These are phyloP conservation scores for Candida ovalis DNA, from an alignment of 805 yeast species.

Conservation along the genomic window DNA sequence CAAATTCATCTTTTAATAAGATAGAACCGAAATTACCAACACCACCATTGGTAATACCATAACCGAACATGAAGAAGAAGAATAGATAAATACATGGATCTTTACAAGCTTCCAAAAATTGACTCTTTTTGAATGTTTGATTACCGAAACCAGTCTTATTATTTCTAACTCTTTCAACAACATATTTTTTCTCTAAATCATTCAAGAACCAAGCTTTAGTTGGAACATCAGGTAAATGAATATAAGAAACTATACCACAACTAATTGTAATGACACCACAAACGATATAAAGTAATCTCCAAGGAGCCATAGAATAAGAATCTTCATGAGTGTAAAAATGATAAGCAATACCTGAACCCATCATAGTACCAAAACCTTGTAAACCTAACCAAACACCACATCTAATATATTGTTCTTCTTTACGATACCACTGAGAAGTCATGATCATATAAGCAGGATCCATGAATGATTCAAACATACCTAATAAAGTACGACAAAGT, in stretches of 20 bases:
- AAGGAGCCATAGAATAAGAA: constrained; percentile 44
- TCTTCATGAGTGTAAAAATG: constrained; percentile 39
- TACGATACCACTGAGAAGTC: constrained; percentile 36
- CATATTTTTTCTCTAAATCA: constrained; percentile 32
- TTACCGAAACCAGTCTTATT: constrained; percentile 25
- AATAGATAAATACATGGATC: constrained; percentile 42
- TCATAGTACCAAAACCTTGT: constrained; percentile 43
- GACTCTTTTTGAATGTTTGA: constrained; percentile 26
- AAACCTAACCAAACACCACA: constrained; percentile 31
- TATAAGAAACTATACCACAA: constrained; percentile 42
- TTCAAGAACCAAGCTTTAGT: constrained; percentile 37
- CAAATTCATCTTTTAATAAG: constrained; percentile 27
- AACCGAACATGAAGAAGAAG: constrained; percentile 25
- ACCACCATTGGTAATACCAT: constrained; percentile 34
- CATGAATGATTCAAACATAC: constrained; percentile 36
- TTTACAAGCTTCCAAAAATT: constrained; percentile 24
- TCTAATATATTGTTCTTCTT: constrained; percentile 28
- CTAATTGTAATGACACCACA: constrained; percentile 56
- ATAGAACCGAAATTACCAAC: constrained; percentile 45
- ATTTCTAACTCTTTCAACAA: constrained; percentile 27
- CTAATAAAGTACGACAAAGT: constrained; percentile 45
- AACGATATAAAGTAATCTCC: constrained; percentile 59
- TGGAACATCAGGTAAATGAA: constrained; percentile 58
- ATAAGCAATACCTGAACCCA: constrained; percentile 54
- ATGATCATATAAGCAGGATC: constrained; percentile 34